Evolutionary conservation across 805 yeast species (phyloP), one percentile per base, ranked within the genome.

Genomic region (Wickerhamomyces alni): DNA sequence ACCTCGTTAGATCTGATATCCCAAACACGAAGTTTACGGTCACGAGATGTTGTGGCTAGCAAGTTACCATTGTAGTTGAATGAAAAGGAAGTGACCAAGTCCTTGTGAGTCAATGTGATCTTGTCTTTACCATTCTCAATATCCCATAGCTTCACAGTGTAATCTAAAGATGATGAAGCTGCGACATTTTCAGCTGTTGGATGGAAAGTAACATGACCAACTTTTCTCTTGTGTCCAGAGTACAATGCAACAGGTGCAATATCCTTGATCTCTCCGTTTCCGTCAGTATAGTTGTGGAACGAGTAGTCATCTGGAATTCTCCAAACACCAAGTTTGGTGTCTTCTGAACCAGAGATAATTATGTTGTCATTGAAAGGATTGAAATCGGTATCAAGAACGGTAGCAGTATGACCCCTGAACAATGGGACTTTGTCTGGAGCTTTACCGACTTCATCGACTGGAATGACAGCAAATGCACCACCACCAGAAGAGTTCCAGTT

Each of bases 401-500:
- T 82, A 21, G 95, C 96, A 25, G 89, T 84, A 61, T 91, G 99
- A 13, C 99, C 99, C 54, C 96, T 78, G 63, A 91, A 93, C 49
- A 93, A 71, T 2, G 99, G 93, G 36, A 88, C 89, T 44, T 82
- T 77, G 52, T 93, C 99, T 4, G 96, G 97, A 8, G 89, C 80
- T 58, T 89, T 93, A 9, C 99, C 98, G 16, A 77, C 81, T 61
- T 91, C 96, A 8, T 61, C 59, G 19, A 87, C 67, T 2, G 99
- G 99, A 44, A 93, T 79, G 11, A 94, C 85, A 1, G 96, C 96
- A 68, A 93, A 89, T 0, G 98, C 94, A 38, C 99, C 99, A 46
- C 98, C 98, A 30, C 98, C 98, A 10, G 95, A 82, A 25, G 96
- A 72, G 43, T 86, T 87, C 96, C 96, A 88, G 60, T 87, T 88